These are phyloP conservation scores for Epichloe festucae DNA, from an alignment of 2,329 filamentous ascomycete species.

Conservation along the genomic window DNA sequence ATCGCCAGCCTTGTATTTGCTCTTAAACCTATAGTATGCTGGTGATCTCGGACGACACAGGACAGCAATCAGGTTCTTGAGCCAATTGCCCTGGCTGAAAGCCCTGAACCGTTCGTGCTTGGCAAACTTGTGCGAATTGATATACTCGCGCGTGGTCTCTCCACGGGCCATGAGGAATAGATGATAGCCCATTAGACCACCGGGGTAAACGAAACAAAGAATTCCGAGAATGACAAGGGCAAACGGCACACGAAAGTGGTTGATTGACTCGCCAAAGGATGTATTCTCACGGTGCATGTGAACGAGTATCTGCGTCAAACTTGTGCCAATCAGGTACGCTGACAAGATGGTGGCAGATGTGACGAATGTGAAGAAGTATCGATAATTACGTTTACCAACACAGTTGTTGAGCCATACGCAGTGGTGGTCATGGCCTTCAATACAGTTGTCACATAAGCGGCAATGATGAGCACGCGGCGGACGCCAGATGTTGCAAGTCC, in stretches of 20 bases:
- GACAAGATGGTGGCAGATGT: slow-evolving; percentile 64
- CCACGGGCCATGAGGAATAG: slow-evolving; percentile 81
- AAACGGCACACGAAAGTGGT: slow-evolving; percentile 66
- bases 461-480: slow-evolving; percentile 94
- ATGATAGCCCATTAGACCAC: slow-evolving; percentile 76
- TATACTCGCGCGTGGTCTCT: slow-evolving; percentile 90
- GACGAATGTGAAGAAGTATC: slow-evolving; percentile 93
- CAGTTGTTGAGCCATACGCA: slow-evolving; percentile 99
- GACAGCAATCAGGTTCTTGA: slow-evolving; percentile 71
- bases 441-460: slow-evolving; percentile 89
- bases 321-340: slow-evolving; percentile 62
- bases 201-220: slow-evolving; percentile 65
- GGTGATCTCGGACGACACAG: slow-evolving; percentile 73
- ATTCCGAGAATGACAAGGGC: slow-evolving; percentile 78
- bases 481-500: slow-evolving; percentile 94
- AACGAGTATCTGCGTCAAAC: slow-evolving; percentile 66
- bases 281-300: slow-evolving; percentile 52
- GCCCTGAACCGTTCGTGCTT: slow-evolving; percentile 86
- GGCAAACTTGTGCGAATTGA: slow-evolving; percentile 90
- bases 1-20: slow-evolving; percentile 63
- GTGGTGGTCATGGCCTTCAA: slow-evolving; percentile 95
- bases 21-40: slow-evolving; percentile 82
- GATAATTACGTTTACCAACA: slow-evolving; percentile 90
- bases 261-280: slow-evolving; percentile 55
- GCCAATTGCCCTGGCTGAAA: slow-evolving; percentile 64